These are phyloP conservation scores for Penicillium sp. DNA, from an alignment of 2,329 filamentous ascomycete genomes.

Conservation along the genomic window DNA sequence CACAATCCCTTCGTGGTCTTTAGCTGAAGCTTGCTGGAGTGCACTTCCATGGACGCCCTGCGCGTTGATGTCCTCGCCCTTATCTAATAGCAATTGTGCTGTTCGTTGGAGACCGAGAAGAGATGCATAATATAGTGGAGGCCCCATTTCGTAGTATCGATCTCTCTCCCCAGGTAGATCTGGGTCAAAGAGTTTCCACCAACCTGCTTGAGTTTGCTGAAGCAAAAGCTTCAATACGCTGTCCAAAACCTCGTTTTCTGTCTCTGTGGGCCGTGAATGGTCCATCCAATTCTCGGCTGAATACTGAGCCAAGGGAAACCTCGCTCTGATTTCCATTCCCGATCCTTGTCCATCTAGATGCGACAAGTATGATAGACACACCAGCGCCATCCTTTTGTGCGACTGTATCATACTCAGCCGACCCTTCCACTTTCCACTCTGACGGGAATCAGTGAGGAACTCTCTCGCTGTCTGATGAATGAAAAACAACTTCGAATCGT, in stretches of 20 bases:
- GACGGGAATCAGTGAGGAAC: background rate
- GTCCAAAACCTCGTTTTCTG: background rate
- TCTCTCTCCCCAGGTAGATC: fast-evolving
- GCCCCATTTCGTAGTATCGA: background rate
- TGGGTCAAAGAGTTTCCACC: background rate
- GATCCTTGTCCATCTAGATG: background rate
- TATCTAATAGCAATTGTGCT: background rate
- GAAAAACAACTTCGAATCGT: background rate
- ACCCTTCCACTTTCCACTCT: background rate
- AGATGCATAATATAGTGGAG: background rate
- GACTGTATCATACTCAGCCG: background rate
- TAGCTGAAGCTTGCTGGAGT: background rate
- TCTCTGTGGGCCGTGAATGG: background rate
- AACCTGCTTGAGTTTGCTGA: background rate
- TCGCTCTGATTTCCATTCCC: fast-evolving
- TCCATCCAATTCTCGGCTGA: background rate
- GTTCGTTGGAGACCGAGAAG: background rate
- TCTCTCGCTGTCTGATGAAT: background rate
- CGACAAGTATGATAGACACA: background rate
- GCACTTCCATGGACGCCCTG: background rate
- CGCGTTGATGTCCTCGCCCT: background rate
- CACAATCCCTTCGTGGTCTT: background rate
- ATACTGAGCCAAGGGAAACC: background rate
- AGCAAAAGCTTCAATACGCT: background rate
- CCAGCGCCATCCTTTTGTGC: background rate